Base-by-base conservation (phyloP, 2,329 filamentous ascomycete species). In the Cadophora gregata region DNA sequence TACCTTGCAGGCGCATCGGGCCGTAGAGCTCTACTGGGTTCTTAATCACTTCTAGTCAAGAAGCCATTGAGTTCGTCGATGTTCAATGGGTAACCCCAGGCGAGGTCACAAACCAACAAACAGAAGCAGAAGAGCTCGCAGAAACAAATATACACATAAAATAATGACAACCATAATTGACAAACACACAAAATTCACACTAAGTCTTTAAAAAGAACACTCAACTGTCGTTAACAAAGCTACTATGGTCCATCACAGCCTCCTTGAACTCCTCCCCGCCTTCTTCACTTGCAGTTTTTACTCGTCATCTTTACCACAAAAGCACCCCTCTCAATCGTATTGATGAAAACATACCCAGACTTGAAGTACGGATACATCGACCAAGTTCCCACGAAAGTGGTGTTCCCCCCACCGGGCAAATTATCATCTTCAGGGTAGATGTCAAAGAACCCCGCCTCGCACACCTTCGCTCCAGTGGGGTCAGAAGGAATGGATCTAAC, bases 361-460 rank as follows among this genome's bases (percentile, higher is more conserved):
- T 76, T 75, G 64, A 81, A 81, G 55, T 75, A 69, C 4, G 69
- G 70, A 69, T 81, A 82, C 65, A 75, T 78, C 45, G 77, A 78
- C 81, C 80, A 82, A 1, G 77, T 79, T 7, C 81, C 81, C 4
- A 80, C 78, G 67, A 81, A 82, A 33, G 79, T 76, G 6, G 81
- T 71, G 3, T 72, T 71, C n/a, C 80, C 80, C 36, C 74, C 76
- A 42, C 67, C 67, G 27, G 59, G 47, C 10, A 69, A 64, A 9
- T 74, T 71, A 16, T 71, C 64, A 24, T 71, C 77, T 47, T 70
- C 70, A 10, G 51, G 75, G 74, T 51, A 71, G 62, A 53, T 76
- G 70, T 55, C 66, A 78, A 81, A 62, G 59, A 45, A 69, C 14
- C 75, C 80, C 27, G 81, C 70, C 69, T 82, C 80, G 68, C 78